Percentiles rank a stretch among this genome's conserved stretches.
Conservation (phyloP, 208 protist genomes). For the Balamuthia mandrillaris region DNA sequence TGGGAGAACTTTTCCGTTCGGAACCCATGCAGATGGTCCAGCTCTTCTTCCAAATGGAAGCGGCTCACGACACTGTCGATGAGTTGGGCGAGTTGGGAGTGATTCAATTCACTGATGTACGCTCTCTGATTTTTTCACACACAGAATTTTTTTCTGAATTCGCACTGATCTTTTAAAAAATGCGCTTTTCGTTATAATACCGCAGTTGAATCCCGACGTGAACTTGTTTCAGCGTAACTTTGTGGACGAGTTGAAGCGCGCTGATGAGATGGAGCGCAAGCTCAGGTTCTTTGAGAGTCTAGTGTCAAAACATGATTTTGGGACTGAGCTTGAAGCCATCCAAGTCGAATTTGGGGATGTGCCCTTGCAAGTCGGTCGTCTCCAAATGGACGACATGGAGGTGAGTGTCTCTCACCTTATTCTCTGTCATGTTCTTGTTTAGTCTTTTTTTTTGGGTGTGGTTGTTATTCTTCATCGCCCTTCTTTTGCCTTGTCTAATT, state of each 20-base stretch:
- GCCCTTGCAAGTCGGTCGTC: neutral
- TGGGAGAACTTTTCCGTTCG: constrained; percentile 82
- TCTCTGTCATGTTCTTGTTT: neutral
- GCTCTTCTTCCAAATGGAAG: constrained; percentile 94
- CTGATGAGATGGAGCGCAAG: constrained; percentile 94
- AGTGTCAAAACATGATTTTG: constrained; percentile 62
- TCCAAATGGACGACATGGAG: constrained; percentile 65
- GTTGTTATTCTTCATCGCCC: neutral
- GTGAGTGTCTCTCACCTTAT: neutral
- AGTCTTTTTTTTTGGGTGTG: neutral
- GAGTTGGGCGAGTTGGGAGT: constrained; percentile 90
- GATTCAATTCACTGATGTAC: constrained; percentile 94
- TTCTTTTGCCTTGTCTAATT: neutral
- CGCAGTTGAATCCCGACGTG: constrained; percentile 78
- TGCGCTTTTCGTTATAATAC: neutral
- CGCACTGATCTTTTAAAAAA: neutral
- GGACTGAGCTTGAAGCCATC: neutral
- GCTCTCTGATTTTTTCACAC: constrained; percentile 43
- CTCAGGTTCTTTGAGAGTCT: constrained; percentile 89
- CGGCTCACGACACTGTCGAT: constrained; percentile 90
- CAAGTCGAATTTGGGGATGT: too few relatives aligned
- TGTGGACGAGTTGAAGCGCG: constrained; percentile 91
- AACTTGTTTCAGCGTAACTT: constrained; percentile 94
- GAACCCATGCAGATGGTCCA: constrained; percentile 94
- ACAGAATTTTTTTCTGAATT: neutral